A percentile compares a stretch with the other conserved stretches of the same genome.
These are phyloP conservation scores for Ailanthus altissimus DNA, from an alignment of 345 rosid species.

Conservation along the genomic window DNA sequence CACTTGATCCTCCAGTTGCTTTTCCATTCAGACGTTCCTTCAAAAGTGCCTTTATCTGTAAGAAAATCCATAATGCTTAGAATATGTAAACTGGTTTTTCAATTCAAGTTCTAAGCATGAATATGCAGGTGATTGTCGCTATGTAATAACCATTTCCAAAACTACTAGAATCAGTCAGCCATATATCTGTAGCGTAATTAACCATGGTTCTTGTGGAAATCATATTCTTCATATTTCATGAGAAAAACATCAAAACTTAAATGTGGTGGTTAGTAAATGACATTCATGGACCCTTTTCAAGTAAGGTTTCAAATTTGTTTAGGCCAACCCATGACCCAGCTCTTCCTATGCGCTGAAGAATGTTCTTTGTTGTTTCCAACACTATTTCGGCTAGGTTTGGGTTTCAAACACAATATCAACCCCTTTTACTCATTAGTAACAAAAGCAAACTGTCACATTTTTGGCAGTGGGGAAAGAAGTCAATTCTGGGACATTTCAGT, in stretches of 20 bases:
- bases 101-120: slow-evolving; percentile 1
- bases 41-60: slow-evolving; percentile 73
- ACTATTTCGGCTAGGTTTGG: not conserved
- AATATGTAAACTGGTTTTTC: not conserved
- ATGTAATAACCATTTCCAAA: not conserved
- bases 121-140: not conserved
- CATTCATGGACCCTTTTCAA: not conserved
- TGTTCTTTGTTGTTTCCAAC: not conserved
- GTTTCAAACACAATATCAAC: not conserved
- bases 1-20: slow-evolving; percentile 74
- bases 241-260: not conserved
- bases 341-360: not conserved
- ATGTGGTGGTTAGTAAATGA: not conserved
- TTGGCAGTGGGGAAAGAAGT: not conserved
- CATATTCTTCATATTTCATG: not conserved
- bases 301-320: not conserved
- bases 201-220: not conserved
- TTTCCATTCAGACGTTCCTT: slow-evolving; percentile 85
- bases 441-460: not conserved
- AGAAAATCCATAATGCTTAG: slow-evolving; percentile 13
- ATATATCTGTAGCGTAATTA: not conserved
- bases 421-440: not conserved
- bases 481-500: slow-evolving; percentile 4
- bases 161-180: not conserved
- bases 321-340: not conserved